These are phyloP conservation scores for Phytophthora capsici DNA, from an alignment of 352 stramenopile genomes.

Conservation along the genomic window DNA sequence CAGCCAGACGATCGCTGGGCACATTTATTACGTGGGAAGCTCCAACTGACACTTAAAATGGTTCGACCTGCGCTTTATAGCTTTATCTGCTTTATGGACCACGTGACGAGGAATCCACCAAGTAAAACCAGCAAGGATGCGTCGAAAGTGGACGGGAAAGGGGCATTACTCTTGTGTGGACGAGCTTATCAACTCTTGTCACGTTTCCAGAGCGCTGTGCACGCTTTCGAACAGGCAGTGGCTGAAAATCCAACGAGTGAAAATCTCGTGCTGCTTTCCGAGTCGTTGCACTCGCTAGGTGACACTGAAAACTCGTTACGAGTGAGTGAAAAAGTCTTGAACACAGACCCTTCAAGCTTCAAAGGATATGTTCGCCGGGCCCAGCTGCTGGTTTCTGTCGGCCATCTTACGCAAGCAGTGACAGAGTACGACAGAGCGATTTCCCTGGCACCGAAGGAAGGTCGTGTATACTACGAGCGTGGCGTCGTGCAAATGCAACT, in stretches of 20 bases:
- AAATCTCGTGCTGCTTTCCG: slow-evolving; percentile 80
- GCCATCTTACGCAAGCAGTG: slow-evolving; percentile 54
- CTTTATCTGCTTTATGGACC: slow-evolving; percentile 78
- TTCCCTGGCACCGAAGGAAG: slow-evolving; percentile 62
- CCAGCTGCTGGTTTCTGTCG: slow-evolving; percentile 63
- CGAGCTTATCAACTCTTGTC: slow-evolving; percentile 74
- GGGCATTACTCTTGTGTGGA: slow-evolving; percentile 59
- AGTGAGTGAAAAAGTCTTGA: slow-evolving; percentile 77
- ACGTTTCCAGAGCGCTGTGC: slow-evolving; percentile 68
- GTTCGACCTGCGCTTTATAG: slow-evolving; percentile 69
- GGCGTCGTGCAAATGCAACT: slow-evolving; percentile 77
- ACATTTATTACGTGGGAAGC: slow-evolving; percentile 58
- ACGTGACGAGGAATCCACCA: slow-evolving; percentile 23
- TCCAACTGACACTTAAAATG: slow-evolving; percentile 67
- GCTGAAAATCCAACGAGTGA: slow-evolving; percentile 66
- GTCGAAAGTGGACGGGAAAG: slow-evolving; percentile 37
- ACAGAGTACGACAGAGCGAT: slow-evolving; percentile 73
- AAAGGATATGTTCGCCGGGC: slow-evolving; percentile 71
- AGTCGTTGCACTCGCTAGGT: slow-evolving; percentile 80
- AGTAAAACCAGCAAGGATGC: slow-evolving; percentile 2
- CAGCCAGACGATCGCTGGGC: slow-evolving; percentile 71
- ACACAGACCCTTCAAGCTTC: slow-evolving; percentile 59
- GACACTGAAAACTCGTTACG: slow-evolving; percentile 82
- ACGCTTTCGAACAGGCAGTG: slow-evolving; percentile 69
- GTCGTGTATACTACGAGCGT: slow-evolving; percentile 73